phyloP scores from a whole-genome alignment of 2,329 filamentous ascomycete genomes.

The Xylariaceae sp. region DNA sequence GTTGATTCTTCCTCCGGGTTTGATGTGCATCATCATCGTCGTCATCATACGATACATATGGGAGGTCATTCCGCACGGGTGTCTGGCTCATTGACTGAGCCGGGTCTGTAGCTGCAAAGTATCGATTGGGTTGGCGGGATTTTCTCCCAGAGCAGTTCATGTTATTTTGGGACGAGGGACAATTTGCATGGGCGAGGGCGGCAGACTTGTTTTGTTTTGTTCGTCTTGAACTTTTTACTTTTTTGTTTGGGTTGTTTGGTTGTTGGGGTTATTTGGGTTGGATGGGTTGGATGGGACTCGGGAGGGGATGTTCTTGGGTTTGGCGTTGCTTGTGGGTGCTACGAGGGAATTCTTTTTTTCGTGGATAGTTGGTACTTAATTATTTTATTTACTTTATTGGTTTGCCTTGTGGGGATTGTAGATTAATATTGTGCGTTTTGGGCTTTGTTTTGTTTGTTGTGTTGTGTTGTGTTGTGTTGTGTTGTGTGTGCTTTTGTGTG shows the following conservation, averaged over 20 bases:
- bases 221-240: too few species aligned
- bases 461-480: too few species aligned
- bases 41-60: slow-evolving; percentile 10
- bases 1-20: slow-evolving; percentile 2
- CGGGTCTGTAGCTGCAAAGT: slow-evolving; percentile 3
- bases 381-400: too few species aligned
- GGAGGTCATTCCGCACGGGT: slow-evolving; percentile 12
- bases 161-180: slow-evolving; percentile 9
- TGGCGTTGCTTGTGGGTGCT: too few species aligned
- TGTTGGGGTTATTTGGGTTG: not conserved
- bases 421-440: too few species aligned
- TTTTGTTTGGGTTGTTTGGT: not conserved
- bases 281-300: too few species aligned
- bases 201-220: slow-evolving; percentile 9
- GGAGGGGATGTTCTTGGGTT: too few species aligned
- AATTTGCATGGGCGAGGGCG: slow-evolving; percentile 20
- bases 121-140: not conserved
- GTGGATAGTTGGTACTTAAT: too few species aligned
- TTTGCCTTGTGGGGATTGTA: too few species aligned
- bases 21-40: slow-evolving; percentile 11
- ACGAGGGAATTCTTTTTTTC: too few species aligned
- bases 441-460: too few species aligned
- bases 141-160: not conserved
- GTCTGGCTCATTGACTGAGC: slow-evolving; percentile 19
- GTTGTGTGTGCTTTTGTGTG: too few species aligned